phyloP scores from a whole-genome alignment of 208 protist species.

The Leishmania mexicana region DNA sequence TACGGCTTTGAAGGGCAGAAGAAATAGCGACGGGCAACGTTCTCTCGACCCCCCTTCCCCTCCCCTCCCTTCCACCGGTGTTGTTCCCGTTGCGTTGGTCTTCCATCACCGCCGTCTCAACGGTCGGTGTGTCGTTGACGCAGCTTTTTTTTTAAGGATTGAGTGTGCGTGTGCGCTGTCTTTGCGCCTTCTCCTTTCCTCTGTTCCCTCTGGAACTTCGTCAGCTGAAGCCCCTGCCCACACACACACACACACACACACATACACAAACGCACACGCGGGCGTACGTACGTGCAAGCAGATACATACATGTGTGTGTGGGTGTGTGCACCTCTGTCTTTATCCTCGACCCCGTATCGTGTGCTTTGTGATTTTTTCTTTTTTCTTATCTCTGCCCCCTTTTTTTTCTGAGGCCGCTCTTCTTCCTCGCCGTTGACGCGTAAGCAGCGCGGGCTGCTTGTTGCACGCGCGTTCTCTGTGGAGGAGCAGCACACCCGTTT shows the following conservation, averaged over 20 bases:
- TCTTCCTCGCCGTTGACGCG: neutral
- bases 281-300: neutral
- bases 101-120: neutral
- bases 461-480: neutral
- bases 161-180: too few relatives aligned
- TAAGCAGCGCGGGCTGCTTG: neutral
- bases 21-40: too few relatives aligned
- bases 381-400: neutral
- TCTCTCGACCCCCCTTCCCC: too few relatives aligned
- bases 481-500: neutral
- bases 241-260: neutral
- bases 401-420: neutral
- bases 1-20: neutral
- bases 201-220: neutral
- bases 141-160: neutral
- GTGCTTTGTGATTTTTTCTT: neutral
- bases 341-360: neutral
- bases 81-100: neutral
- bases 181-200: neutral
- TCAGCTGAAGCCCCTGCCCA: neutral
- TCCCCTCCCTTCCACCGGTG: too few relatives aligned
- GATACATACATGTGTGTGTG: neutral
- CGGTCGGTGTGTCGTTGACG: neutral
- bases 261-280: neutral
- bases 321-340: neutral